Percentiles rank a stretch among this genome's conserved stretches.
phyloP scores from a whole-genome alignment of 2,329 filamentous ascomycete species.

The Podosphaera aphanis region DNA sequence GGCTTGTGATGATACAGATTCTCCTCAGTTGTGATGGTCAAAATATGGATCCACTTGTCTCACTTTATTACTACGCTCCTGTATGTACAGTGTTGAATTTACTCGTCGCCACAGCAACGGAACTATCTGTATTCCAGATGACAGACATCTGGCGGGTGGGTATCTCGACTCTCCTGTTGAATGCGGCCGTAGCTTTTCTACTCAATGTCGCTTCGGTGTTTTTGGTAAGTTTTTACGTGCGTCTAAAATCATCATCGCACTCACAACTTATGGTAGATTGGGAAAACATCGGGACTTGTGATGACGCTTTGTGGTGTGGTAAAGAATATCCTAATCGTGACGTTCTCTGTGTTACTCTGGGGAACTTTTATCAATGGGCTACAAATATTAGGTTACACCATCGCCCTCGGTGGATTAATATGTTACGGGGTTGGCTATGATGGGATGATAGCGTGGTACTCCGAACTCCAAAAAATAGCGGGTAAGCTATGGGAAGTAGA shows the following conservation, averaged over 20 bases:
- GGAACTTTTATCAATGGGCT: slow-evolving; percentile 47
- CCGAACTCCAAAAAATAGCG: not conserved
- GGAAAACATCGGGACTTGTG: slow-evolving; percentile 63
- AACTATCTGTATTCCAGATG: slow-evolving; percentile 43
- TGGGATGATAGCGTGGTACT: slow-evolving; percentile 4
- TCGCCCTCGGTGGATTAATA: slow-evolving; percentile 51
- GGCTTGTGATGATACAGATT: slow-evolving; percentile 62
- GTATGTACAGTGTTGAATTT: slow-evolving; percentile 63
- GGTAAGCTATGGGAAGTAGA: slow-evolving; percentile 2
- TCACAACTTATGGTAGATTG: slow-evolving; percentile 35
- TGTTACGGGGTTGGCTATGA: slow-evolving; percentile 31
- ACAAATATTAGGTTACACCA: slow-evolving; percentile 62
- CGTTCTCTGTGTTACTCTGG: slow-evolving; percentile 60
- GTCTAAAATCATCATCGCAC: not conserved
- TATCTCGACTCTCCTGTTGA: slow-evolving; percentile 44
- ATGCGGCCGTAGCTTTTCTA: slow-evolving; percentile 54
- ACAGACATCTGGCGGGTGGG: slow-evolving; percentile 49
- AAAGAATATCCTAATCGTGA: slow-evolving; percentile 63
- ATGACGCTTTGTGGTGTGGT: slow-evolving; percentile 67
- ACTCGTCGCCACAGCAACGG: slow-evolving; percentile 43
- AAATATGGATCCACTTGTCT: slow-evolving; percentile 80
- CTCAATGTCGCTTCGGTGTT: slow-evolving; percentile 69
- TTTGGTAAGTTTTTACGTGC: slow-evolving; percentile 31
- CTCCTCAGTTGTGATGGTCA: slow-evolving; percentile 47
- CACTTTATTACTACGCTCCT: slow-evolving; percentile 70